Evolutionary conservation across 495 filamentous ascomycete species (phyloP).

Genomic region (Tuber microsphaerosporum): DNA sequence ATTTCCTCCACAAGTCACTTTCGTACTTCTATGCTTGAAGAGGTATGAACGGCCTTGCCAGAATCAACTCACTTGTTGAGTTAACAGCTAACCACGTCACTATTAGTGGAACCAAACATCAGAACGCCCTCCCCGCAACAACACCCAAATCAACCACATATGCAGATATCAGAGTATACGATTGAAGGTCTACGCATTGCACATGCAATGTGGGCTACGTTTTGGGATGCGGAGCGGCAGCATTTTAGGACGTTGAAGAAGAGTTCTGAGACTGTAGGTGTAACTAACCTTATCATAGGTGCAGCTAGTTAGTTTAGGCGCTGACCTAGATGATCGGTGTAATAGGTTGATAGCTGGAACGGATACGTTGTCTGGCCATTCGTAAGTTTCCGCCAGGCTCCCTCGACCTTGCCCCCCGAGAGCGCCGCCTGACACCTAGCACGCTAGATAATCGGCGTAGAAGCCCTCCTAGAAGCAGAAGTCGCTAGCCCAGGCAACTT

Average conservation of each 20-base stretch:
- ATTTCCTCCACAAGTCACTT: not conserved
- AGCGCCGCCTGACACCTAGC: not conserved
- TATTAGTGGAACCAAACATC: not conserved
- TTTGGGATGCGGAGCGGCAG: conserved; percentile 27
- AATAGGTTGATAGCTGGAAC: conserved; percentile 24
- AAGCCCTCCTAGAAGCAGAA: conserved; percentile 36
- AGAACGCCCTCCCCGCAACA: not conserved
- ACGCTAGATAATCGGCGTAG: conserved; percentile 26
- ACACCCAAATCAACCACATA: not conserved
- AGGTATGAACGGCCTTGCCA: not conserved
- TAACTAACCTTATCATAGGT: not conserved
- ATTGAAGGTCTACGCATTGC: conserved; percentile 19
- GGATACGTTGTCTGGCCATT: conserved; percentile 35
- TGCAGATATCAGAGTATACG: not conserved
- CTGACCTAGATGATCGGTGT: not conserved
- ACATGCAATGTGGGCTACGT: conserved; percentile 21
- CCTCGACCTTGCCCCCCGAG: not conserved
- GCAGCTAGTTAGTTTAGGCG: not conserved
- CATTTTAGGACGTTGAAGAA: conserved; percentile 25
- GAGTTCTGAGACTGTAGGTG: conserved; percentile 29
- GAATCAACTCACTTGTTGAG: not conserved
- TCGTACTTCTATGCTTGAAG: not conserved
- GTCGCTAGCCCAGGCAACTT: conserved; percentile 23
- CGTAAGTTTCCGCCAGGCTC: conserved; percentile 6
- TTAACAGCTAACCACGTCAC: not conserved